phyloP scores from a whole-genome alignment of 768 basidiomycete genomes.

The Lanmaoa pseudosensibilis region DNA sequence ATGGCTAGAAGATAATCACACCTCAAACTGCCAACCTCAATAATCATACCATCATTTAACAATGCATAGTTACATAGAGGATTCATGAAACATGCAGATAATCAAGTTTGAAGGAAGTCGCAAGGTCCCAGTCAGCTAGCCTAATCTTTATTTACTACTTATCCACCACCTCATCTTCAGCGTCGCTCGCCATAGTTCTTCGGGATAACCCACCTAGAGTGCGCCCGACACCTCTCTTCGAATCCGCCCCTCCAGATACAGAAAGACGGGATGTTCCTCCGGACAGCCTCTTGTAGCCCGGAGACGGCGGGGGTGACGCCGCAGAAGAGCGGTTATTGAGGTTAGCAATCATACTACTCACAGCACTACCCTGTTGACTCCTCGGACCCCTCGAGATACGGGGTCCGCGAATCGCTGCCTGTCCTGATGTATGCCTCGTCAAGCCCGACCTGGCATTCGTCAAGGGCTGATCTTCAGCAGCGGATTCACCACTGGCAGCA shows the following conservation, averaged over 20 bases:
- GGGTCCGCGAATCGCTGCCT: conserved; percentile 46
- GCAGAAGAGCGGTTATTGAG: conserved; percentile 50
- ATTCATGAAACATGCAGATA: not conserved
- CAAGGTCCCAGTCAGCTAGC: not conserved
- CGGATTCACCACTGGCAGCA: conserved; percentile 26
- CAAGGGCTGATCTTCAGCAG: conserved; percentile 36
- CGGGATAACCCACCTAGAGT: conserved; percentile 54
- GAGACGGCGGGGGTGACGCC: conserved; percentile 39
- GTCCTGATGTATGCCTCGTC: conserved; percentile 48
- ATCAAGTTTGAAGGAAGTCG: not conserved
- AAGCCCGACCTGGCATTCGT: conserved; percentile 36
- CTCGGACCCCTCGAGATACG: conserved; percentile 51
- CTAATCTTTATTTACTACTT: conserved; percentile 15
- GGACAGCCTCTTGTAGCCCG: conserved; percentile 47
- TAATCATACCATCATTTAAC: not conserved
- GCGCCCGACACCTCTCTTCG: conserved; percentile 47
- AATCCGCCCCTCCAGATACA: conserved; percentile 6
- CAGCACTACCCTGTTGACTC: conserved; percentile 40
- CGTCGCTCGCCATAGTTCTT: conserved; percentile 81
- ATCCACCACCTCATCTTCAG: conserved; percentile 69
- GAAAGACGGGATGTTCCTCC: conserved; percentile 29
- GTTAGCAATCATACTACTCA: conserved; percentile 56
- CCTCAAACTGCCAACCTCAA: not conserved
- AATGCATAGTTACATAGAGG: not conserved
- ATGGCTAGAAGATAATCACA: not conserved